These are phyloP conservation scores for Colletotrichum sp. DNA, from an alignment of 2,329 filamentous ascomycete genomes.

Conservation along the genomic window DNA sequence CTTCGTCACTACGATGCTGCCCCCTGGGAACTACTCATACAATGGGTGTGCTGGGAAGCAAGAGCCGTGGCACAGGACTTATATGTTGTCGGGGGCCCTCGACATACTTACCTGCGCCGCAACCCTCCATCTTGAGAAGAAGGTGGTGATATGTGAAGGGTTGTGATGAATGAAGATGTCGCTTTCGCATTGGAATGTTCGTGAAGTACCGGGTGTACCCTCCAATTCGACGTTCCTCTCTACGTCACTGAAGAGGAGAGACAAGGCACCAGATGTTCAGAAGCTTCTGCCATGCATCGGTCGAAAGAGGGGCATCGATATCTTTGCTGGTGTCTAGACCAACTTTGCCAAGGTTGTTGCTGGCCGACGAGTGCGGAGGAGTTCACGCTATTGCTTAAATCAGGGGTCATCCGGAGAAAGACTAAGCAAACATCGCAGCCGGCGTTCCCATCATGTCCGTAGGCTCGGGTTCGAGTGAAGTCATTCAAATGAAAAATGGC, in stretches of 20 bases:
- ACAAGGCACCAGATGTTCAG: not conserved
- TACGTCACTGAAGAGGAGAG: not conserved
- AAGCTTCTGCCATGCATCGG: conserved; percentile 2
- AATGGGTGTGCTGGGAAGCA: not conserved
- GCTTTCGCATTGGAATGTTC: not conserved
- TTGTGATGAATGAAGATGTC: not conserved
- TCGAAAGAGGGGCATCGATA: conserved; percentile 3
- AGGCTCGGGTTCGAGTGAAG: not conserved
- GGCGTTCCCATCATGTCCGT: not conserved
- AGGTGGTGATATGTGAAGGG: not conserved
- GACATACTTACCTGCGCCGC: not conserved
- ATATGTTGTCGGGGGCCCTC: not conserved
- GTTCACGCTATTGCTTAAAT: not conserved
- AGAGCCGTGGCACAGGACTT: not conserved
- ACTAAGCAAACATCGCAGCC: not conserved
- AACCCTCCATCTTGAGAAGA: not conserved
- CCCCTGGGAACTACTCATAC: not conserved
- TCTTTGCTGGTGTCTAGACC: not conserved
- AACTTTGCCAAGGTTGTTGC: not conserved
- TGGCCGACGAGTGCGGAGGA: not conserved
- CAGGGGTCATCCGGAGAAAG: not conserved
- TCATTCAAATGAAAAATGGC: not conserved
- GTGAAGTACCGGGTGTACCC: not conserved
- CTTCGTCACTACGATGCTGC: not conserved
- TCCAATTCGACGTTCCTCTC: not conserved